phyloP scores from a whole-genome alignment of 1,284 basidiomycete genomes.

The Mycosarcoma mackinlayi region DNA sequence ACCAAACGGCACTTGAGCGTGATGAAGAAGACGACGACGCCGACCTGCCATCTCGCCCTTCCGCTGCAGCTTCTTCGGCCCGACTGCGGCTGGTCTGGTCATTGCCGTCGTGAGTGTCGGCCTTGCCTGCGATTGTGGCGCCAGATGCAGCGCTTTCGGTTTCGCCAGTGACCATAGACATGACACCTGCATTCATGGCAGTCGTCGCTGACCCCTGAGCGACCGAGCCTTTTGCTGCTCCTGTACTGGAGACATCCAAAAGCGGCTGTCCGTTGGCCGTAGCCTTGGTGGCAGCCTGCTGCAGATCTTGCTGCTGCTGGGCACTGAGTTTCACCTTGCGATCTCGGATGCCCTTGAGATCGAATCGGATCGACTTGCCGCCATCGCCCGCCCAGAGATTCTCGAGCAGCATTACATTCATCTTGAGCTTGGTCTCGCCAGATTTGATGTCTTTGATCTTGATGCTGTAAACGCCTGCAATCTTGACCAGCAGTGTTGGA shows the following conservation, averaged over 20 bases:
- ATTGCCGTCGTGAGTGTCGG: background rate
- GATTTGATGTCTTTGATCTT: slow-evolving; percentile 62
- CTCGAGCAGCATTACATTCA: slow-evolving; percentile 62
- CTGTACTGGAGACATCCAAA: slow-evolving; percentile 32
- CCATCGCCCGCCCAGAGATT: slow-evolving; percentile 59
- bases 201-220: slow-evolving; percentile 27
- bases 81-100: slow-evolving; percentile 13
- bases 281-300: slow-evolving; percentile 20
- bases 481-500: slow-evolving; percentile 63
- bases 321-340: slow-evolving; percentile 51
- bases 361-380: slow-evolving; percentile 50
- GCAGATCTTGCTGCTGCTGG: slow-evolving; percentile 38
- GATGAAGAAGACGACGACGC: slow-evolving; percentile 6
- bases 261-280: slow-evolving; percentile 19
- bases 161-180: slow-evolving; percentile 5
- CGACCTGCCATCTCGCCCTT: slow-evolving; percentile 1
- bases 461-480: slow-evolving; percentile 60
- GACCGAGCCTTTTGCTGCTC: slow-evolving; percentile 20
- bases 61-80: slow-evolving; percentile 1
- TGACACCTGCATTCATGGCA: slow-evolving; percentile 20
- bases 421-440: slow-evolving; percentile 57
- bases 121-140: background rate
- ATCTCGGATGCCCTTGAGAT: slow-evolving; percentile 63
- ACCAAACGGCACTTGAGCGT: slow-evolving; percentile 43
- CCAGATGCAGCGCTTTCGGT: background rate